Evolutionary conservation across 2,329 filamentous ascomycete species (phyloP).

Genomic region (Aspergillus sp.): DNA sequence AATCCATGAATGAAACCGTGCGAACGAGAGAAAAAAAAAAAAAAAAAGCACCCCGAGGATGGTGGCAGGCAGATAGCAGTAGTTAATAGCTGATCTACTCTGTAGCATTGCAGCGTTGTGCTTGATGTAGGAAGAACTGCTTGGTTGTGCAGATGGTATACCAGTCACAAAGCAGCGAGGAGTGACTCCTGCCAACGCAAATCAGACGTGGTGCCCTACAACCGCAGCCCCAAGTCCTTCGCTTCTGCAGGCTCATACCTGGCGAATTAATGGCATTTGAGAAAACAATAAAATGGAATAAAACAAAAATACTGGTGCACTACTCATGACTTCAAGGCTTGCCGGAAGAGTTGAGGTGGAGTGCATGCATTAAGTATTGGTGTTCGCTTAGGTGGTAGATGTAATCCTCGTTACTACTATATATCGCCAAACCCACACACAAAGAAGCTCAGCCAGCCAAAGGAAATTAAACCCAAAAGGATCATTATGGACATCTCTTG

Average conservation of each 20-base stretch:
- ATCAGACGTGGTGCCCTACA: constrained; percentile 22
- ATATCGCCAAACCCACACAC: no score
- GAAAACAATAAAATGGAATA: no score
- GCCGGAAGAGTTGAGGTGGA: no score
- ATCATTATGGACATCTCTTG: not conserved
- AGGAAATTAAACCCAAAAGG: not conserved
- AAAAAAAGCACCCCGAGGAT: not conserved
- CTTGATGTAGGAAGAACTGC: not conserved
- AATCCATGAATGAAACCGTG: not conserved
- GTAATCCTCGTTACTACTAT: no score
- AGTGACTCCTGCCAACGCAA: constrained; percentile 16
- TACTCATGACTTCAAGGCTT: no score
- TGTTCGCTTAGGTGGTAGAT: no score
- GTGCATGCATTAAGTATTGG: no score
- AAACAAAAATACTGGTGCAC: no score
- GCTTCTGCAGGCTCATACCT: constrained; percentile 6
- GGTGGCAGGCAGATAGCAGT: not conserved
- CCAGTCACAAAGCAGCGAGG: not conserved
- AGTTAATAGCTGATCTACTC: not conserved
- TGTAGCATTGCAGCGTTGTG: not conserved
- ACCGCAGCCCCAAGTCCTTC: not conserved
- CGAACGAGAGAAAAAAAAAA: not conserved
- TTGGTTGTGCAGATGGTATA: not conserved
- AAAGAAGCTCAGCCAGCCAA: no score
- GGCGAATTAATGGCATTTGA: not conserved